Base-by-base conservation (phyloP, 163 green algal species). In the Prototheca wickerhamii region DNA sequence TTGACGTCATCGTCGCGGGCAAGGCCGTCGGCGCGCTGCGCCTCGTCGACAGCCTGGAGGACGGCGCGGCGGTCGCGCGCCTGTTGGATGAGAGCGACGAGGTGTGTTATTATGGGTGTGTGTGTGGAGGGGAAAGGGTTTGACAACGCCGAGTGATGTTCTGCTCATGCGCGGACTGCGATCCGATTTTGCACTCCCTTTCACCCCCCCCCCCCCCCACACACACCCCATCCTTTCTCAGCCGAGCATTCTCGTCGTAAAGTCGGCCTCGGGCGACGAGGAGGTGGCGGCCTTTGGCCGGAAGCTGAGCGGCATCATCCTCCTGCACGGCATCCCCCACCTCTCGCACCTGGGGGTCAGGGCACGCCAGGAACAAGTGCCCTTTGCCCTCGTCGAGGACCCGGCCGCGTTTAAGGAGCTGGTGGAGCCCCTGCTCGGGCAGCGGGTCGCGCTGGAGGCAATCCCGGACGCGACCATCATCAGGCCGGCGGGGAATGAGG, bases 1-100 rank as follows among this genome's bases (percentile, higher is more conserved):
- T 90, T 90, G 89, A 98, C 46, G 83, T 83, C 15, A 69, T 98
- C 8, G 86, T 98, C 18, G 67, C 75, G 61, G 89, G 88, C 75
- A 52, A 60, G 30, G 58, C 67, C 0, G 21, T 29, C n/a, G 74
- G 74, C 31, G 37, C 65, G 29, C 71, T 81, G 51, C 30, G 86
- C 4, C 70, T 81, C 53, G 79, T 85, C 10, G 56, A 80, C 4
- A 21, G 42, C 8, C 65, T 89, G 32, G 35, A 81, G 61, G 60
- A 76, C 21, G 73, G 65, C 1, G 70, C 58, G 59, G 49, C 71
- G 49, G 58, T 5, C 46, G 50, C 30, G 49, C 20, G 23, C 4
- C 61, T 59, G 1, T 49, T 10, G 40, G 40, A 49, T 15, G 15
- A 49, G 40, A 49, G 40, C n/a, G n/a, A n/a, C n/a, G n/a, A n/a